These are phyloP conservation scores for Babesia gibsoni DNA, from an alignment of 169 alveolate genomes.

Conservation along the genomic window DNA sequence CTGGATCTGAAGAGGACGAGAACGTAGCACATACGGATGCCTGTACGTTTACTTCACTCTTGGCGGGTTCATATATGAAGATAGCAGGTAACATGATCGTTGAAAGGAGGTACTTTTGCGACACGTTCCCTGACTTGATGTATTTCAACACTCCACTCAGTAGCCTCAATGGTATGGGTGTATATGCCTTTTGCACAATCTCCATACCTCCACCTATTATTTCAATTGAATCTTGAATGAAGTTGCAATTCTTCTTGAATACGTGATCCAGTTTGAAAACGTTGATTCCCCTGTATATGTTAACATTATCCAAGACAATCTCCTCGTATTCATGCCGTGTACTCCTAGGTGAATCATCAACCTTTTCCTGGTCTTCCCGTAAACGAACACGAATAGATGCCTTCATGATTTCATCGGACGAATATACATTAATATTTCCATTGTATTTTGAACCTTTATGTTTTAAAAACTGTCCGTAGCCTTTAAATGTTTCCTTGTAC, in stretches of 20 bases:
- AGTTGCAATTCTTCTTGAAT: neutral
- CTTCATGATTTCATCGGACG: neutral
- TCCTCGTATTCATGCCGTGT: neutral
- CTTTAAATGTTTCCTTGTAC: neutral
- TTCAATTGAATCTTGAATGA: neutral
- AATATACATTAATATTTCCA: neutral
- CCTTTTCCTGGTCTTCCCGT: constrained; percentile 2
- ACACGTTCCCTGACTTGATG: neutral
- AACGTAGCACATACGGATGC: constrained; percentile 5
- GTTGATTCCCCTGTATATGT: neutral
- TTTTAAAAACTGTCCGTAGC: constrained; percentile 1
- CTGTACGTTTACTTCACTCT: neutral
- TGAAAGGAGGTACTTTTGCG: neutral
- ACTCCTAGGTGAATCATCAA: neutral
- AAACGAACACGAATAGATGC: constrained; percentile 1
- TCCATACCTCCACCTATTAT: neutral
- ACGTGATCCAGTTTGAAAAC: neutral
- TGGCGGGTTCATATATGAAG: neutral
- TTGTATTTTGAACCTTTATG: neutral
- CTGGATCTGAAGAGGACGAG: neutral
- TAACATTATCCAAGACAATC: neutral
- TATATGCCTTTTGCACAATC: neutral
- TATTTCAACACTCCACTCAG: neutral
- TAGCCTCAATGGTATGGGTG: constrained; percentile 24
- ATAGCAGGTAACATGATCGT: constrained; percentile 2